These are phyloP conservation scores for Dendrothele bispora DNA, from an alignment of 768 basidiomycete genomes.

Conservation along the genomic window DNA sequence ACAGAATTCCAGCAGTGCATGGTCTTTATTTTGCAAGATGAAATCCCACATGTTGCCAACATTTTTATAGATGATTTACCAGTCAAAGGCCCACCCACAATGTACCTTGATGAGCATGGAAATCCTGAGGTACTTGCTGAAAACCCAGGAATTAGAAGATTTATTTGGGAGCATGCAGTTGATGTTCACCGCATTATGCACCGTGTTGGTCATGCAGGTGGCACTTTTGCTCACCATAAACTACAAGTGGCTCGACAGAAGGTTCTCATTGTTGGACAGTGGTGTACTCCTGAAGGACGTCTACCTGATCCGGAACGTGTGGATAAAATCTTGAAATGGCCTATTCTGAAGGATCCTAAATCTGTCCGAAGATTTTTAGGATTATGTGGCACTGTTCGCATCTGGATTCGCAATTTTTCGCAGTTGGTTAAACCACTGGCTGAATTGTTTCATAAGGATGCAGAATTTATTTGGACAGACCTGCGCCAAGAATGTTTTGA, in stretches of 20 bases:
- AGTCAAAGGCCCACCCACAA: constrained; percentile 28
- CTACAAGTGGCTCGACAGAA: constrained; percentile 21
- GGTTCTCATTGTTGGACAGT: constrained; percentile 29
- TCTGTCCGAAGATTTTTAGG: constrained; percentile 23
- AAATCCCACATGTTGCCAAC: constrained; percentile 22
- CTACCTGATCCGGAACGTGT: constrained; percentile 26
- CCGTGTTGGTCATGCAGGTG: constrained; percentile 23
- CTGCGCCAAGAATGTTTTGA: too few relatives aligned
- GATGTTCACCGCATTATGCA: constrained; percentile 30
- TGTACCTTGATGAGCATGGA: constrained; percentile 25
- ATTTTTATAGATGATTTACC: constrained; percentile 32
- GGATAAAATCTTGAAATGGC: constrained; percentile 25
- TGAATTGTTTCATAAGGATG: constrained; percentile 12
- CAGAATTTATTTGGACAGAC: constrained; percentile 27
- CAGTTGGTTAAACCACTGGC: constrained; percentile 13
- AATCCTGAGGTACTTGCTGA: constrained; percentile 11
- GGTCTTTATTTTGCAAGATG: constrained; percentile 29
- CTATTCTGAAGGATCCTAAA: constrained; percentile 8
- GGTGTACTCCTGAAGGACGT: constrained; percentile 28
- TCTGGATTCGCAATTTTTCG: constrained; percentile 21
- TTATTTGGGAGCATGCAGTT: constrained; percentile 35
- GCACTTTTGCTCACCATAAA: constrained; percentile 30
- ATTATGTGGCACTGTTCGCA: constrained; percentile 20
- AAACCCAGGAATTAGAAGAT: constrained; percentile 22
- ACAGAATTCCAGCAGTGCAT: constrained; percentile 31